Conservation (phyloP, 1,284 basidiomycete genomes). For the Ganoderma leucocontextum region DNA sequence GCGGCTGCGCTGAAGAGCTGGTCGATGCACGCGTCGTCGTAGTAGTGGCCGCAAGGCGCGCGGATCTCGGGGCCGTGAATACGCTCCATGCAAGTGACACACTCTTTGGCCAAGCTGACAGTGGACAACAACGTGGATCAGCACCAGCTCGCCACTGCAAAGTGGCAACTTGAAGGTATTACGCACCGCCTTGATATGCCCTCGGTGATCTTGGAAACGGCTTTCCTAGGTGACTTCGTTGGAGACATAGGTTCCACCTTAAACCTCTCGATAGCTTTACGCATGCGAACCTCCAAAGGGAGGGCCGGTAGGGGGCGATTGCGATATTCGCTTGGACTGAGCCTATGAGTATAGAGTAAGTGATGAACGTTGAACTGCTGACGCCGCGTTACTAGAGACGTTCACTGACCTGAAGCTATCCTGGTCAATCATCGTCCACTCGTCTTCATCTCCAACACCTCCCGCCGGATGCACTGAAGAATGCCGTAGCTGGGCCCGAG, state of each 20-base stretch:
- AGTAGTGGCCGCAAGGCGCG: conserved; percentile 44
- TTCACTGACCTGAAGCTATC: conserved; percentile 5
- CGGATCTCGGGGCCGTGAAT: conserved; percentile 35
- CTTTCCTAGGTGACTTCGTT: conserved; percentile 2
- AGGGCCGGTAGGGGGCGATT: conserved; percentile 2
- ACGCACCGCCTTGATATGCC: conserved; percentile 3
- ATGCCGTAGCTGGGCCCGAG: conserved; percentile 1
- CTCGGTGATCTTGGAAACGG: neutral
- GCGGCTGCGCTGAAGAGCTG: conserved; percentile 43
- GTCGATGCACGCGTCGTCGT: conserved; percentile 43
- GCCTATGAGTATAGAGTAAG: neutral
- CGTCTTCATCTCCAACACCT: conserved; percentile 3
- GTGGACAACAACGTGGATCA: neutral
- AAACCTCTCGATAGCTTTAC: conserved; percentile 1
- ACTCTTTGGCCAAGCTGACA: conserved; percentile 26
- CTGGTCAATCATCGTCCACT: conserved; percentile 7
- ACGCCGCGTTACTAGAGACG: neutral
- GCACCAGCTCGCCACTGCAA: too few species aligned
- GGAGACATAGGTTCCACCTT: conserved; percentile 5
- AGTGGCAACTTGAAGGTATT: neutral
- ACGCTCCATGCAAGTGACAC: conserved; percentile 33
- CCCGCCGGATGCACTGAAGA: neutral
- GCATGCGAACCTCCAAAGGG: conserved; percentile 2
- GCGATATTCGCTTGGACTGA: neutral
- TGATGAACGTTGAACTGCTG: neutral